A percentile compares a stretch with the other conserved stretches of the same genome.
Conservation (phyloP, 106 monocot genomes). For the Amphibolis antarctica region DNA sequence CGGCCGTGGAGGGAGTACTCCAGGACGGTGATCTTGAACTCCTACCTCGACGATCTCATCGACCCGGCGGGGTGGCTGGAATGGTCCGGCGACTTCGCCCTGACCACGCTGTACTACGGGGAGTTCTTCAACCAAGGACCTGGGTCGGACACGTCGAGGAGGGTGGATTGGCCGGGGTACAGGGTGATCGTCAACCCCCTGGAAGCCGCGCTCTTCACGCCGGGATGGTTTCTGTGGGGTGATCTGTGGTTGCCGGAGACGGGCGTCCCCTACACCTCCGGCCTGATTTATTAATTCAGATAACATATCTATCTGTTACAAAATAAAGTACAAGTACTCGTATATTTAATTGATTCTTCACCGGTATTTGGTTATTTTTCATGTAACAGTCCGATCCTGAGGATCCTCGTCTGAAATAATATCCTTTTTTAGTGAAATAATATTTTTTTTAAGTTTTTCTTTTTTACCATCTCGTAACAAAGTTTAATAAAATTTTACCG, state of each 20-base stretch:
- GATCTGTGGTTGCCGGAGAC: slow-evolving; percentile 49
- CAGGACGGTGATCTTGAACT: slow-evolving; percentile 51
- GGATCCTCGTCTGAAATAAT: no score
- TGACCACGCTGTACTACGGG: slow-evolving; percentile 46
- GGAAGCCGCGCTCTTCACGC: slow-evolving; percentile 41
- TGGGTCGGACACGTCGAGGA: slow-evolving; percentile 21
- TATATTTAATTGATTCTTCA: no score
- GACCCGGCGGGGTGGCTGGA: slow-evolving; percentile 49
- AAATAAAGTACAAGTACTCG: no score
- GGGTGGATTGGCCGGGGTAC: slow-evolving; percentile 59
- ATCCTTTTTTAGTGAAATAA: no score
- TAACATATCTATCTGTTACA: no score
- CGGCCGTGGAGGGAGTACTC: slow-evolving; percentile 72
- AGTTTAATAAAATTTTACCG: no score
- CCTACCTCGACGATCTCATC: slow-evolving; percentile 27
- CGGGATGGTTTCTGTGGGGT: slow-evolving; percentile 14
- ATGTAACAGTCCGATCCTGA: no score
- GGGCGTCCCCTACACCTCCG: slow-evolving; percentile 31
- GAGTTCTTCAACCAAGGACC: slow-evolving; percentile 66
- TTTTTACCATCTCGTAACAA: no score
- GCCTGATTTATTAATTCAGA: slow-evolving; percentile 27
- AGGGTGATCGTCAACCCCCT: slow-evolving; percentile 18
- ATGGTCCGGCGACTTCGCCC: slow-evolving; percentile 41
- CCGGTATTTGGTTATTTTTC: no score
- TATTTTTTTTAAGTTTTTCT: no score